Evolutionary conservation across 2,329 filamentous ascomycete genomes (phyloP).

Genomic region (Fragosphaeria purpurea): DNA sequence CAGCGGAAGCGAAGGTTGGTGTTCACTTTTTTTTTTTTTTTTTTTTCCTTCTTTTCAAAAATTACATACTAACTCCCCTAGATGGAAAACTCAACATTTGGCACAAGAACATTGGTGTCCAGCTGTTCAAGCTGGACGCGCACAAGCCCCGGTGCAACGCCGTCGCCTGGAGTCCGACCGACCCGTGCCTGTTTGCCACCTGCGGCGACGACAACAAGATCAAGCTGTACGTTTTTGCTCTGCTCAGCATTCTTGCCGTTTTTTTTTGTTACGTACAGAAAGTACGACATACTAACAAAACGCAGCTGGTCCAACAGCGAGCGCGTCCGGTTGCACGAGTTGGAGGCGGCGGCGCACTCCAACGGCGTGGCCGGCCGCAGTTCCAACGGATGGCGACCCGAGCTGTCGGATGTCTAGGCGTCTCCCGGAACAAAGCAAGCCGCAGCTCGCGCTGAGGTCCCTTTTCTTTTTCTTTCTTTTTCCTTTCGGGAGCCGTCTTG

Average conservation of each 20-base stretch:
- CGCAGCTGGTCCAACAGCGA: constrained; percentile 29
- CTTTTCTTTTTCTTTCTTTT: neutral
- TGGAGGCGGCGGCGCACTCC: constrained; percentile 8
- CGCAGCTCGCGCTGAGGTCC: neutral
- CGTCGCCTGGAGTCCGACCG: constrained; percentile 76
- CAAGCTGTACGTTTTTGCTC: constrained; percentile 58
- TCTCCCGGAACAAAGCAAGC: no score
- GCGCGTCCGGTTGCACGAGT: constrained; percentile 15
- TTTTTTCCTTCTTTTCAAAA: neutral
- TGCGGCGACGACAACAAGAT: constrained; percentile 81
- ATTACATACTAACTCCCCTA: constrained; percentile 15
- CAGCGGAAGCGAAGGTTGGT: constrained; percentile 77
- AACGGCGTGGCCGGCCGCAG: constrained; percentile 10
- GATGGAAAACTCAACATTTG: constrained; percentile 72
- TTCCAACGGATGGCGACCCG: constrained; percentile 14
- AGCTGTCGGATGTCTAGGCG: constrained; percentile 2
- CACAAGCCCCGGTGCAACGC: constrained; percentile 75
- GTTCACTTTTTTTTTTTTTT: neutral
- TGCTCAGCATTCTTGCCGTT: no score
- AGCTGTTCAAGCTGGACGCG: constrained; percentile 66
- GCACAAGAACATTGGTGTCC: constrained; percentile 72
- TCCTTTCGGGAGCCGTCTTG: neutral
- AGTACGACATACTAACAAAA: neutral
- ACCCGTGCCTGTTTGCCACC: constrained; percentile 79
- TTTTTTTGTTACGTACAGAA: no score